Base-by-base conservation (phyloP, 2,329 filamentous ascomycete genomes). In the Acrodontium crateriforme region DNA sequence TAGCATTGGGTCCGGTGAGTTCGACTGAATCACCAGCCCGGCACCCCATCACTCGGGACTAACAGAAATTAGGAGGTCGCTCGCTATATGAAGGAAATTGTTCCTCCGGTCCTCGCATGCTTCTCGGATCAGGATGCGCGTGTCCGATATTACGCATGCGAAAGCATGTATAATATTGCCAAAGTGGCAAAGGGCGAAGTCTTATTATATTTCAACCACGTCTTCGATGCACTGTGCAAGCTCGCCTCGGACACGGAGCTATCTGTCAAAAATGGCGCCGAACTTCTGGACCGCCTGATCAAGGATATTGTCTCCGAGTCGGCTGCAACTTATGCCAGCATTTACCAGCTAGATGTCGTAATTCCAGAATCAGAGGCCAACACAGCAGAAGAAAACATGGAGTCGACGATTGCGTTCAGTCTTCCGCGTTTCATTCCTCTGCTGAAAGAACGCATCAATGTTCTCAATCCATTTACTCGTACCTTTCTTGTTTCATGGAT, bases 81-180 rank as follows among this genome's bases (percentile, higher is more conserved):
- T 17, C 77, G 77, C 36, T 94, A 95, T 53, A 69, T 98, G 27
- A 77, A 84, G 50, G 78, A 85, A 45, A 95, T 98, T 44, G 87
- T 98, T 1, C 87, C 87, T 24, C 91, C 91, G 3, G 89, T 98
- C 4, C 69, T 98, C 24, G 89, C 89, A 28, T 98, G 91, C 63
- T 98, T 98, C 57, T 82, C 81, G 32, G 91, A 98, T 45, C 89
- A 95, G 62, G 89, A 98, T 77, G 85, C 89, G 16, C 73, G 89
- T 33, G 89, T 95, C 17, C 73, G 89, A 39, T 98, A 98, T 56
- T 98, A 98, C 59, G 89, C 89, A 14, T 98, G 89, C 59, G 89
- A 98, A 62, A 91, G 85, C 55, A 98, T 98, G 89, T 98, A 98
- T 61, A 98, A 98, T 57, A 98, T 98, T 50, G 85, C 89, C 49